phyloP scores from a whole-genome alignment of 1,139 yeast species.

The Blastobotrys ciferrii region DNA sequence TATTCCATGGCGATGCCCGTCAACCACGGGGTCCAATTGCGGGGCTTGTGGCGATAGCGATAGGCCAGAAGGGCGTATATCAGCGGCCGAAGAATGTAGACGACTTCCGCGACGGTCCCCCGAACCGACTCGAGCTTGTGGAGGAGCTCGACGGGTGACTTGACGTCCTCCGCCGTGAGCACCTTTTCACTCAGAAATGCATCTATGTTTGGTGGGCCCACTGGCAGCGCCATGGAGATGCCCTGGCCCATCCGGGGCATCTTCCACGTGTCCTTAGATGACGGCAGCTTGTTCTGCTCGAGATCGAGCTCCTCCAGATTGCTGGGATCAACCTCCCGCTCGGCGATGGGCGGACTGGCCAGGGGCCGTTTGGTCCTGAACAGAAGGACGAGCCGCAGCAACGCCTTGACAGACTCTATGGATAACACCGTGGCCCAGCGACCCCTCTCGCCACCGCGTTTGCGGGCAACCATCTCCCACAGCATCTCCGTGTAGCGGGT shows the following conservation, averaged over 20 bases:
- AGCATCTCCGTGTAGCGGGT: constrained; percentile 40
- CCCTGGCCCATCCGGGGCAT: constrained; percentile 36
- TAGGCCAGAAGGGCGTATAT: constrained; percentile 37
- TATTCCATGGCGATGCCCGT: constrained; percentile 39
- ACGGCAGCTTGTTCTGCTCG: constrained; percentile 3
- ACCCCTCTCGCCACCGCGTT: constrained; percentile 30
- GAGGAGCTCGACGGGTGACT: constrained; percentile 35
- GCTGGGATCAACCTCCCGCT: constrained; percentile 36
- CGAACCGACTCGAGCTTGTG: constrained; percentile 25
- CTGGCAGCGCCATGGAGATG: constrained; percentile 12
- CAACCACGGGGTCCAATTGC: constrained; percentile 44
- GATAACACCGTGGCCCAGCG: constrained; percentile 36
- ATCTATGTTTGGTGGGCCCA: constrained; percentile 12
- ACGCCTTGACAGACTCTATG: constrained; percentile 38
- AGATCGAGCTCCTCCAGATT: constrained; percentile 10
- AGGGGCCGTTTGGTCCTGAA: constrained; percentile 33
- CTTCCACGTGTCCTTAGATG: constrained; percentile 23
- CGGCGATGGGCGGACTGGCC: constrained; percentile 37
- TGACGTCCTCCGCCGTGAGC: constrained; percentile 38
- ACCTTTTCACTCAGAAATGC: constrained; percentile 32
- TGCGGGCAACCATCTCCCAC: constrained; percentile 39
- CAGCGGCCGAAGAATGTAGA: constrained; percentile 40
- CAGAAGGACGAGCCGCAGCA: constrained; percentile 35
- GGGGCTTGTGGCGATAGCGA: constrained; percentile 25
- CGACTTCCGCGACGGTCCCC: constrained; percentile 36